Percentiles rank a stretch among this genome's conserved stretches.
Conservation (phyloP, 495 filamentous ascomycete species). For the Podospora pseudocomata region DNA sequence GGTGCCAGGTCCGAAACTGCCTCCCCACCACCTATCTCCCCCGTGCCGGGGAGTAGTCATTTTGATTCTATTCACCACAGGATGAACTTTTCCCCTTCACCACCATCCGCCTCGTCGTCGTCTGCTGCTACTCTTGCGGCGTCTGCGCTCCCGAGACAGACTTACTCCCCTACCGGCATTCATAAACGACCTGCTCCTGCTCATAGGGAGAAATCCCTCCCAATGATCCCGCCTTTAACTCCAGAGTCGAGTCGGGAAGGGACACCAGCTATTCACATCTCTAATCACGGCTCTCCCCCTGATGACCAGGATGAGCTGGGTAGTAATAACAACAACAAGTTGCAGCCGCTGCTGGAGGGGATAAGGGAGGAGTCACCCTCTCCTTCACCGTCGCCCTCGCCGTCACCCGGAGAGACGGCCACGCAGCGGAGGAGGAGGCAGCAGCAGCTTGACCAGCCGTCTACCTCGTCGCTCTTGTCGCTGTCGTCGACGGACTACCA, state of each 20-base stretch:
- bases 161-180: constrained; percentile 5
- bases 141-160: constrained; percentile 13
- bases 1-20: constrained; percentile 1
- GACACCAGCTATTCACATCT: constrained; percentile 19
- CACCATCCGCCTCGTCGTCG: neutral
- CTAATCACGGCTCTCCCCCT: constrained; percentile 16
- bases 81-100: constrained; percentile 1
- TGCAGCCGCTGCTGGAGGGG: neutral
- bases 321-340: neutral
- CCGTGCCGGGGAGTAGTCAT: neutral
- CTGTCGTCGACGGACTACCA: neutral
- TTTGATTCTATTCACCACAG: neutral
- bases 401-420: neutral
- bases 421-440: neutral
- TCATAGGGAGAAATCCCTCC: constrained; percentile 29
- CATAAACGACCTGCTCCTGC: neutral
- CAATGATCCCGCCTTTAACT: constrained; percentile 42
- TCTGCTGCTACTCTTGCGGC: constrained; percentile 12
- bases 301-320: constrained; percentile 7
- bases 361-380: neutral
- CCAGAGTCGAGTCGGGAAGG: constrained; percentile 34
- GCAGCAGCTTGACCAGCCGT: neutral
- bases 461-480: neutral
- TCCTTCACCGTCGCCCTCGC: neutral
- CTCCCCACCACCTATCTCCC: neutral